phyloP scores from a whole-genome alignment of 2,329 filamentous ascomycete species.

The Trichoderma gracile region DNA sequence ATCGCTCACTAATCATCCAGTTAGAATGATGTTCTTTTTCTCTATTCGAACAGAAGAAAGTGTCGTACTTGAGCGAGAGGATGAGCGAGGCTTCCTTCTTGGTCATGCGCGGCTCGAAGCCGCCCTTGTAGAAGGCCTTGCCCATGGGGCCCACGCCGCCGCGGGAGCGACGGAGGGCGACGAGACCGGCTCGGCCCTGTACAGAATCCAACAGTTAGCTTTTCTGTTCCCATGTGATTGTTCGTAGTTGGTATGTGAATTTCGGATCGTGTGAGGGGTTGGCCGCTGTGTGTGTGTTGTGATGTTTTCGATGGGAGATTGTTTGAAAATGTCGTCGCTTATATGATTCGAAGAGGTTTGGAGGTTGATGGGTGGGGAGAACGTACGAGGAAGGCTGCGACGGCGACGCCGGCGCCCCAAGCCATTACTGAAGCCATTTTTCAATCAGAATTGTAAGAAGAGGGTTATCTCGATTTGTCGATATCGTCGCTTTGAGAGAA shows the following conservation, averaged over 20 bases:
- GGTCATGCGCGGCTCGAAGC: constrained; percentile 96
- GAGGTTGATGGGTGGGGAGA: not conserved
- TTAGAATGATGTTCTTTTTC: not conserved
- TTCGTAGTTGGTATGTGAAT: not conserved
- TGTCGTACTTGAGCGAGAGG: constrained; percentile 76
- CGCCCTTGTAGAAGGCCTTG: constrained; percentile 95
- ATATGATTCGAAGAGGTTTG: not conserved
- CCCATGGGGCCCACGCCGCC: constrained; percentile 78
- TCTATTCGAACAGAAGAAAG: not conserved
- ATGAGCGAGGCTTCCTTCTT: constrained; percentile 88
- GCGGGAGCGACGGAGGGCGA: constrained; percentile 81
- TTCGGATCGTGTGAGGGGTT: not conserved
- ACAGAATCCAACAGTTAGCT: not conserved
- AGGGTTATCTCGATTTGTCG: not conserved
- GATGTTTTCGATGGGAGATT: not conserved
- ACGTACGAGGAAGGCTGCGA: constrained; percentile 54
- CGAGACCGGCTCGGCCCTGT: constrained; percentile 87
- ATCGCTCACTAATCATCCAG: constrained; percentile 66
- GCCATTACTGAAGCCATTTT: constrained; percentile 49
- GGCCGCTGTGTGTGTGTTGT: not conserved
- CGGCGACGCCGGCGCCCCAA: constrained; percentile 51
- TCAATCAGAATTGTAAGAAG: not conserved
- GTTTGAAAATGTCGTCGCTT: not conserved
- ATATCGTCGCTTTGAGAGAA: not conserved
- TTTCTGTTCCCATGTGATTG: not conserved